These are phyloP conservation scores for Paraphoma chrysanthemicola DNA, from an alignment of 2,329 filamentous ascomycete genomes.

Conservation along the genomic window DNA sequence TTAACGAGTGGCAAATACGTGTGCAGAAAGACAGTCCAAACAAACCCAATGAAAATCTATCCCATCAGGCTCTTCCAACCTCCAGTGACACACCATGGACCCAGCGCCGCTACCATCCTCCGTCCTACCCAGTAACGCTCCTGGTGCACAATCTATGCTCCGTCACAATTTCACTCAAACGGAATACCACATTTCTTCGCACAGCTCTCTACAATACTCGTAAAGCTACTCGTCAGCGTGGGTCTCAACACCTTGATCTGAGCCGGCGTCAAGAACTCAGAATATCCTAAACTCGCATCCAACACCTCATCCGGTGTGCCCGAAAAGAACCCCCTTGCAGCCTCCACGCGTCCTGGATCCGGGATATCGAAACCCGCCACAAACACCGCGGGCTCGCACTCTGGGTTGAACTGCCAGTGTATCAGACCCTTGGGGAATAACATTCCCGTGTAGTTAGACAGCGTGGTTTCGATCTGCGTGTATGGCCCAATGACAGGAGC, in stretches of 20 bases:
- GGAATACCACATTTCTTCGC: conserved; percentile 29
- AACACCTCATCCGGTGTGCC: conserved; percentile 25
- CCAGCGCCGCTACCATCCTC: too few relatives aligned
- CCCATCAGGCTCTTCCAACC: too few relatives aligned
- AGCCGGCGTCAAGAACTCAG: conserved; percentile 22
- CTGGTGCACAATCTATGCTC: too few relatives aligned
- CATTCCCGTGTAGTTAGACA: conserved; percentile 48
- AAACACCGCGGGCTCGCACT: conserved; percentile 49
- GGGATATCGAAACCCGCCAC: conserved; percentile 46
- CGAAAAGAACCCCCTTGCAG: conserved; percentile 43
- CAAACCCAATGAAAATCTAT: too few relatives aligned
- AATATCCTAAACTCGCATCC: conserved; percentile 17
- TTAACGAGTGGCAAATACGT: too few relatives aligned
- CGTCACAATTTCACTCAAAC: background rate
- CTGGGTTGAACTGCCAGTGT: conserved; percentile 53
- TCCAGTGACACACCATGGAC: too few relatives aligned
- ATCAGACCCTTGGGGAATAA: conserved; percentile 50
- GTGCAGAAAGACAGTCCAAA: too few relatives aligned
- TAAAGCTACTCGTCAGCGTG: conserved; percentile 23
- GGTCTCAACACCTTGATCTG: conserved; percentile 18
- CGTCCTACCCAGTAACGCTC: too few relatives aligned
- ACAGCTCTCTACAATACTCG: conserved; percentile 22
- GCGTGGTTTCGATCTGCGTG: conserved; percentile 42
- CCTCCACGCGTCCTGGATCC: conserved; percentile 44
- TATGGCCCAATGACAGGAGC: conserved; percentile 22